Base-by-base conservation (phyloP, 257 asterid species). In the Oldenlandia corymbosa region DNA sequence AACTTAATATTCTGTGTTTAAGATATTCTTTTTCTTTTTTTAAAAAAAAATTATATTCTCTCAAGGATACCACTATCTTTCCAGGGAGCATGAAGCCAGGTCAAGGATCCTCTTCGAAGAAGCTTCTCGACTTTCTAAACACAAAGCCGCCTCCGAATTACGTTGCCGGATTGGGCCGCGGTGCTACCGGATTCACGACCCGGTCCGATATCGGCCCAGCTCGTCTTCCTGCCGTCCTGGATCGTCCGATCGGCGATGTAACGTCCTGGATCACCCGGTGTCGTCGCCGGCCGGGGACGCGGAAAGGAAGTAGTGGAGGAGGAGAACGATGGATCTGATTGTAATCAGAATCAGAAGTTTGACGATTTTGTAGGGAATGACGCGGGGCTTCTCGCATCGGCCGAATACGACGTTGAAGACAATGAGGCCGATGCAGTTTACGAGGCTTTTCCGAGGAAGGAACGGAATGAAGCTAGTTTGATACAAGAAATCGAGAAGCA, bases 201-300 rank as follows among this genome's bases (percentile, higher is more conserved):
- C 96, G 95, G 10, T 91, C 96, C 9, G 95, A 88, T 86, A 91
- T 86, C 34, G 98, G 98, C 5, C 96, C 98, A 13, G 98, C 97
- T 46, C 88, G 95, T 28, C 92, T 95, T 9, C 96, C 98, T 0
- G 96, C 88, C 53, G 72, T 91, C 0, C 95, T 95, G 0, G 95
- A 91, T 67, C 73, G 95, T 16, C 71, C 92, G 14, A 68, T 73
- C 4, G 79, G 86, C 0, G 80, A 79, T 45, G 87, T 9, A 3
- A 9, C 39, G 4, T 4, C 39, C 9, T 3, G 54, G 41, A 24
- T 57, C 83, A 5, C 58, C 86, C 14, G 88, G 91, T 11, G 81
- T 70, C 9, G 92, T 92, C 14, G 84, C 92, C 24, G 96, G 85
- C 42, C 76, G 84, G 2, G 91, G 84, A 0, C 94, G 85, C 54